Evolutionary conservation across 1,139 yeast genomes (phyloP).

Genomic region (Saccharomyces hybrid): DNA sequence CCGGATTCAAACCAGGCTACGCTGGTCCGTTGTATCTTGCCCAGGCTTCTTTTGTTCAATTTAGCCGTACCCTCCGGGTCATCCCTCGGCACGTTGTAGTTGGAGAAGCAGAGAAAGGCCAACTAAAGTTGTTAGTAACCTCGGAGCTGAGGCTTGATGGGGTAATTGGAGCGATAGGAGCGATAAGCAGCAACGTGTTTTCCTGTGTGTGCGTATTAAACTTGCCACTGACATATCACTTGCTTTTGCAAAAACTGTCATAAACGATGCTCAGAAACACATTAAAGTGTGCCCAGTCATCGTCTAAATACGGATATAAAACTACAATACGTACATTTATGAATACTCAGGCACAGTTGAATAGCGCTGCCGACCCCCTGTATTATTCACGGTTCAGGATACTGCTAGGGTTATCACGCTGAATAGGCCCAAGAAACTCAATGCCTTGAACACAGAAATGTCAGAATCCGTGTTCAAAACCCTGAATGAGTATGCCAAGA

Average conservation of each 20-base stretch:
- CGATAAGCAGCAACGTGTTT: neutral
- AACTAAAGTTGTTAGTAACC: neutral
- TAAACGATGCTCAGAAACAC: neutral
- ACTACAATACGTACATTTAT: neutral
- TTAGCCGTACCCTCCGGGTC: too few species aligned
- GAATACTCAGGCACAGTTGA: conserved; percentile 1
- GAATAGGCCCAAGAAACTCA: conserved; percentile 76
- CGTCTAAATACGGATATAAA: neutral
- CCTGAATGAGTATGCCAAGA: conserved; percentile 66
- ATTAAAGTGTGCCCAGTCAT: neutral
- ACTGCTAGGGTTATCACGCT: conserved; percentile 69
- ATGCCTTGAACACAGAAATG: conserved; percentile 79
- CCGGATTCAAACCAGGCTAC: neutral
- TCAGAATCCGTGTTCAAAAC: conserved; percentile 67
- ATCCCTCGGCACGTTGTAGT: too few species aligned
- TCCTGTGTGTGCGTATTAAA: neutral
- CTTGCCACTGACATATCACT: neutral
- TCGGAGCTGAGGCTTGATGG: too few species aligned
- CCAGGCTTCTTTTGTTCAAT: too few species aligned
- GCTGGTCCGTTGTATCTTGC: too few species aligned
- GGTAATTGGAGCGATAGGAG: neutral
- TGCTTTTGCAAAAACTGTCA: neutral
- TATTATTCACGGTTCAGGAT: conserved; percentile 23
- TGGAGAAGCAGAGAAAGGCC: neutral
- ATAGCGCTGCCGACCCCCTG: conserved; percentile 6